Evolutionary conservation across 1,139 yeast genomes (phyloP), one percentile per base, ranked within the genome.

Genomic region (Sugiyamaella neomexicana): DNA sequence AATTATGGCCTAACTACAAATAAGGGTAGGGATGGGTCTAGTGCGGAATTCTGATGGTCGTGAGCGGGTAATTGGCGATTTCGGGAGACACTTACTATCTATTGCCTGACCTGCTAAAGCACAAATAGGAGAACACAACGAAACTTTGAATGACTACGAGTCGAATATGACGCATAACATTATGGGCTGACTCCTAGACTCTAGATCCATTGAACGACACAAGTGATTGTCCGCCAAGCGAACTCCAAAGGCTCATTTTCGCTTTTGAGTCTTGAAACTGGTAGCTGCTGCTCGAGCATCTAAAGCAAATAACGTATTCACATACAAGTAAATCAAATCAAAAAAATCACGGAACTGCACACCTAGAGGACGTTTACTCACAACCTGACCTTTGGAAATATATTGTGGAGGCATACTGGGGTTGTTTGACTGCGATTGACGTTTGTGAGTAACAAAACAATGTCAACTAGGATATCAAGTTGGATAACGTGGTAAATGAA

Each of bases 231-330:
- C n/a, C n/a, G n/a, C n/a, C n/a, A n/a, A n/a, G n/a, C n/a, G n/a
- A n/a, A n/a, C n/a, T n/a, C n/a, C n/a, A n/a, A 12, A 29, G 7
- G 34, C 34, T 20, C 34, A 29, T 29, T 29, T 9, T 29, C 34
- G 10, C 34, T 27, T 40, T 29, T 48, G 47, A 16, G 40, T 23
- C 37, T 51, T 31, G 29, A 44, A 51, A 36, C 46, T 42, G 15
- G 39, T 17, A 7, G 50, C 57, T 6, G 56, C 51, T 6, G 52
- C 46, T 32, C 51, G 43, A 16, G 59, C 53, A 31, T 57, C 56
- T 13, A 57, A 25, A 2, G 59, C 53, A 43, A 57, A 45, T 36
- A 57, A 29, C 5, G 59, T 54, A 23, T 41, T 44, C 3, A 52
- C 16, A 45, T 57, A 57, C 36, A 57, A 41, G n/a, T 39, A 48